Evolutionary conservation across 768 basidiomycete genomes (phyloP), one percentile per base, ranked within the genome.

Genomic region (Mycena amicta): DNA sequence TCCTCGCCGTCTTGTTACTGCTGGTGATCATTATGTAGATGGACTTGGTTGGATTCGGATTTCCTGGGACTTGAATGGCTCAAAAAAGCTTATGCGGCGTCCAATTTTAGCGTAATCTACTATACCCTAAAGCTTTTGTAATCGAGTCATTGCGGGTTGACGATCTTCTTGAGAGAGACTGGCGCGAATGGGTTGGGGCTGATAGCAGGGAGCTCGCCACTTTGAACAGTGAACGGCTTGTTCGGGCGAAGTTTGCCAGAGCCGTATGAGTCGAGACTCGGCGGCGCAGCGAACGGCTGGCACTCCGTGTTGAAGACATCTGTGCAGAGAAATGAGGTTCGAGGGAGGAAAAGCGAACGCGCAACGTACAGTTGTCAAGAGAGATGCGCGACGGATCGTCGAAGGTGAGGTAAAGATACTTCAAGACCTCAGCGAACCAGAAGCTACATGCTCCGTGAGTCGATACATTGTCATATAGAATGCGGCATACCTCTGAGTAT

Each of bases 401-500:
- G 61, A 83, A 62, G 1, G 57, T 90, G 56, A 91, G 76, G 70
- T 83, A 90, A 86, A 91, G 63, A 66, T 92, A 90, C 70, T 91
- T 90, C 68, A 91, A 71, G 47, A 87, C 87, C 74, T 92, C 90
- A 1, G 84, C 87, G 60, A 88, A 90, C 85, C 82, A 83, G 71
- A 82, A 58, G 51, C 51, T 51, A 23, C 6, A 3, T 26, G 33
- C 33, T 8, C 33, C 18, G 18, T 8, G 33, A 37, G 8, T 37
- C 33, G 8, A 8, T 37, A 18, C 26, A 8, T 8, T 13, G 13
- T 20, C 8, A 27, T 11, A 20, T 8, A 22, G 20, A 13, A 20
- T 22, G 20, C 8, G n/a, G n/a, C 20, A 11, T 20, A 22, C n/a
- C 45, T 51, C 27, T 28, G 50, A 29, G 30, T 28, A 18, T 51